Percentiles rank a stretch among this genome's conserved stretches.
phyloP scores from a whole-genome alignment of 352 stramenopile species.

The Phytophthora pini region DNA sequence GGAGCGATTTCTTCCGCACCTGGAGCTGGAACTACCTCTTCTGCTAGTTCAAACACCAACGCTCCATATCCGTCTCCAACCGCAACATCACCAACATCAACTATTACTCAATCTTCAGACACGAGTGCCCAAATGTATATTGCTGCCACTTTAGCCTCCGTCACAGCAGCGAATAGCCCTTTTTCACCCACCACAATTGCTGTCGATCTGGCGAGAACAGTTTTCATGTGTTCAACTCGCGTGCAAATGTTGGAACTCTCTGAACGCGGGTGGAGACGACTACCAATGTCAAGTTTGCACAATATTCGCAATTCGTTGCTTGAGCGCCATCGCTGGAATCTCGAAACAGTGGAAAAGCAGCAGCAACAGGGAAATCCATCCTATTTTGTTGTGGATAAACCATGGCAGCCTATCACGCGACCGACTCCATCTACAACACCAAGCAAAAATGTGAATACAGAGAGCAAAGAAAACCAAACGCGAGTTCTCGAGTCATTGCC shows the following conservation, averaged over 20 bases:
- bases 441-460: conserved; percentile 5
- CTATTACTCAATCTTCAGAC: conserved; percentile 4
- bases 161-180: conserved; percentile 9
- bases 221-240: conserved; percentile 70
- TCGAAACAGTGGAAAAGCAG: conserved; percentile 41
- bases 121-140: conserved; percentile 30
- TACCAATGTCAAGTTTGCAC: conserved; percentile 50
- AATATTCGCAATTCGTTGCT: conserved; percentile 56
- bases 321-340: conserved; percentile 69
- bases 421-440: conserved; percentile 5
- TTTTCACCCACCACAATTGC: conserved; percentile 1
- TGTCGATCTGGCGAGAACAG: conserved; percentile 42
- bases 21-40: background rate
- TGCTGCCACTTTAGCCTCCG: conserved; percentile 31
- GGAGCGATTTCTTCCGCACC: conserved; percentile 8
- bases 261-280: conserved; percentile 65
- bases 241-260: conserved; percentile 72
- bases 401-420: conserved; percentile 50
- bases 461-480: conserved; percentile 18
- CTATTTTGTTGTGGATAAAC: conserved; percentile 55
- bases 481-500: conserved; percentile 32
- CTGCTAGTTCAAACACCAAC: conserved; percentile 3
- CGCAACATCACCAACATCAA: conserved; percentile 6
- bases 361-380: conserved; percentile 27
- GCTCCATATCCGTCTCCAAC: conserved; percentile 3